Evolutionary conservation across 345 rosid species (phyloP).

Genomic region (Murraya paniculata): DNA sequence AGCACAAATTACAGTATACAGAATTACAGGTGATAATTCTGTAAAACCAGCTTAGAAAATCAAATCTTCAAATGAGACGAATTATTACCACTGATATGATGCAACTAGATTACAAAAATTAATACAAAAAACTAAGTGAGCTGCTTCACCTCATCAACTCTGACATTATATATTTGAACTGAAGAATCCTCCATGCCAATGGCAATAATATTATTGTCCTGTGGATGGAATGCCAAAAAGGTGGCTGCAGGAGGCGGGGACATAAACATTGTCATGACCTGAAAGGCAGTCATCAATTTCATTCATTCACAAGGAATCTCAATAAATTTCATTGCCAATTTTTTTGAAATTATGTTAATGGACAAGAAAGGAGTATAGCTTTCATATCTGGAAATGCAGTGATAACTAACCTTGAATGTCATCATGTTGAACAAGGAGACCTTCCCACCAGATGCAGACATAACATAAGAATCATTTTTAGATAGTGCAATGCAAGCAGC

Average conservation of each 20-base stretch:
- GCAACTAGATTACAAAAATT: not conserved
- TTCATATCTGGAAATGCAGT: not conserved
- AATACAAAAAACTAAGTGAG: not conserved
- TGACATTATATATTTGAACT: constrained; percentile 77
- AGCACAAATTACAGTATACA: not conserved
- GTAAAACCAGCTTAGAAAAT: not conserved
- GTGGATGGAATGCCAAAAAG: constrained; percentile 82
- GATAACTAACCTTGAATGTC: constrained; percentile 67
- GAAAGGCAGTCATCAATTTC: constrained; percentile 3
- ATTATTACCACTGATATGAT: not conserved
- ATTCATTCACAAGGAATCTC: constrained; percentile 7
- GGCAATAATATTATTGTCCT: constrained; percentile 79
- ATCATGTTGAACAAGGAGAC: constrained; percentile 84
- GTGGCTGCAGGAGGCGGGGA: constrained; percentile 84
- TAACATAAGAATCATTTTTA: constrained; percentile 85
- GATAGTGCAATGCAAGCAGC: constrained; percentile 85
- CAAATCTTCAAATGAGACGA: not conserved
- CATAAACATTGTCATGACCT: constrained; percentile 74
- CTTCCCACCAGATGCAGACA: constrained; percentile 91
- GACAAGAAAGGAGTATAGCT: not conserved
- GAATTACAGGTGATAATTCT: no score
- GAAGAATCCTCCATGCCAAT: constrained; percentile 89
- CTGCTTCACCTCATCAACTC: constrained; percentile 71
- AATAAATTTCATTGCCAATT: not conserved
- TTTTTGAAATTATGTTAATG: not conserved